These are phyloP conservation scores for Exsudoporus floridanus DNA, from an alignment of 1,284 basidiomycete genomes.

Conservation along the genomic window DNA sequence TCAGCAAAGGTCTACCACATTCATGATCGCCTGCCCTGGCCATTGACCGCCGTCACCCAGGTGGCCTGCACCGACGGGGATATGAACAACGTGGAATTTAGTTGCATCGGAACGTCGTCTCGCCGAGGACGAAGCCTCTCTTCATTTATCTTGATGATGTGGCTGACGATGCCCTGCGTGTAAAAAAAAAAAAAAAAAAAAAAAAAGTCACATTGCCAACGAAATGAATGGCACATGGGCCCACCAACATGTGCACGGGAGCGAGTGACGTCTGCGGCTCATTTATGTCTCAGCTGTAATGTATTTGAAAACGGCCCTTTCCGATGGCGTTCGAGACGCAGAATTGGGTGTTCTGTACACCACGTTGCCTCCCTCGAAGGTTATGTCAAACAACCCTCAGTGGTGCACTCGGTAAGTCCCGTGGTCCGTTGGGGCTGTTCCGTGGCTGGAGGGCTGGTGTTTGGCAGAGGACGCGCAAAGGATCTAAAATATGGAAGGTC, in stretches of 20 bases:
- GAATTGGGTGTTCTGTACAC: slow-evolving; percentile 27
- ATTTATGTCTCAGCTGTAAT: background rate
- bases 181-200: too few species aligned
- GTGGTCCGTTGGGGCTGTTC: slow-evolving; percentile 18
- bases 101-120: slow-evolving; percentile 13
- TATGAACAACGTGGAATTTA: slow-evolving; percentile 8
- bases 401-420: slow-evolving; percentile 25
- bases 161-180: background rate
- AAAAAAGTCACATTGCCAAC: slow-evolving; percentile 9
- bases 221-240: slow-evolving; percentile 29
- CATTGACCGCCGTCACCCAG: slow-evolving; percentile 6
- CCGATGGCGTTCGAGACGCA: slow-evolving; percentile 13
- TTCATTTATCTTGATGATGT: slow-evolving; percentile 8
- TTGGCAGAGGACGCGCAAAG: slow-evolving; percentile 3
- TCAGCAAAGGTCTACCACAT: too few species aligned
- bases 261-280: slow-evolving; percentile 23
- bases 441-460: slow-evolving; percentile 11
- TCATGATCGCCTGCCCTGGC: too few species aligned
- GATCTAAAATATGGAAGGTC: slow-evolving; percentile 25
- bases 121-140: slow-evolving; percentile 14
- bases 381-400: slow-evolving; percentile 19
- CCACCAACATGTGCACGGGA: slow-evolving; percentile 17
- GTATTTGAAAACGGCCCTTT: slow-evolving; percentile 27
- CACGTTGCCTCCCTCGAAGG: slow-evolving; percentile 36
- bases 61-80: slow-evolving; percentile 6